Base-by-base conservation (phyloP, 495 filamentous ascomycete species). In the Penicillium desertorum region DNA sequence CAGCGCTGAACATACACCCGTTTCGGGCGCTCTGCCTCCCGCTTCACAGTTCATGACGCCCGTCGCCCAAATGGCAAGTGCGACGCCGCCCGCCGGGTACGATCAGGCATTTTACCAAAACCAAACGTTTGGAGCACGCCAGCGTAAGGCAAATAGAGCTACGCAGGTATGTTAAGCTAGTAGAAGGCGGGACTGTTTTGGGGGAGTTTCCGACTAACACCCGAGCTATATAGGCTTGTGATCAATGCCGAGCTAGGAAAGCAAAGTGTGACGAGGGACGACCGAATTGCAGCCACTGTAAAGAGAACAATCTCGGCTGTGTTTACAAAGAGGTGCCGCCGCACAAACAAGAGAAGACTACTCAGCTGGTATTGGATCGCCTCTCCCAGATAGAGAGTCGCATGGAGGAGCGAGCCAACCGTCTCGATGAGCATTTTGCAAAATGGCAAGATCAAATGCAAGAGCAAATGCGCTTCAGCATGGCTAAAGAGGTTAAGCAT, bases 221-320 rank as follows among this genome's bases (percentile, higher is more conserved):
- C 29, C 6, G 12, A 49, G 36, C 19, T 4, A n/a, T 55, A 32
- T 41, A 85, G 82, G 83, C 83, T 25, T 86, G 83, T 57, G 83
- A 86, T 59, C 80, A 81, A 65, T 86, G 83, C 62, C 80, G 83
- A 60, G 71, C 80, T 19, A 75, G 83, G 55, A 86, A 86, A 61
- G 82, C 83, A n/a, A 86, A 86, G 62, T 86, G 83, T 54, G 83
- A 86, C 44, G 83, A 86, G 64, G 81, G 82, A 29, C 76, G 83
- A 42, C 83, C 83, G 0, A 66, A 73, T 36, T 86, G 83, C 64
- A 81, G 81, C 47, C 80, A 82, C 59, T 86, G 83, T 68, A 83
- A 78, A 51, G 83, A 85, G 56, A 82, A 82, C 23, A 75, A 68
- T 47, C 64, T 83, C 43, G 61, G 63, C 45, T 86, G 83, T 63